phyloP scores from a whole-genome alignment of 169 alveolate species.

The Cryptosporidium viatorum region DNA sequence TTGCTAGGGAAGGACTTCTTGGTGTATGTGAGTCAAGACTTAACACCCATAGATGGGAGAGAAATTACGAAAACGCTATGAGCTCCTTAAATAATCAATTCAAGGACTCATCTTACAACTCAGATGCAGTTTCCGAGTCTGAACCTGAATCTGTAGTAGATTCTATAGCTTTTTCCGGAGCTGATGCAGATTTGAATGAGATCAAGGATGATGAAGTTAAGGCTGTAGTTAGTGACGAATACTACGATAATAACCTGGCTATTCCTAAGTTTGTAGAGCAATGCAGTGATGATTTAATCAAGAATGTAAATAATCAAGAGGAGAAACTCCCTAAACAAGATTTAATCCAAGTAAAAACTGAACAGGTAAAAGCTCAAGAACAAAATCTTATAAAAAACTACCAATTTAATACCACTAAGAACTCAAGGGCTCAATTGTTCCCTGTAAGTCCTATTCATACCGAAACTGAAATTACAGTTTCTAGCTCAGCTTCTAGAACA shows the following conservation, averaged over 20 bases:
- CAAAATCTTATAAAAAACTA: too few relatives aligned
- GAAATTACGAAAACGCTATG: conserved; percentile 49
- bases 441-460: not conserved
- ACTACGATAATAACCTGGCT: not conserved
- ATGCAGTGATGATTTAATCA: not conserved
- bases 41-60: conserved; percentile 61
- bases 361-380: not conserved
- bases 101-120: conserved; percentile 1
- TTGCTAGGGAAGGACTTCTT: conserved; percentile 15
- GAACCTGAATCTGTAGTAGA: not conserved
- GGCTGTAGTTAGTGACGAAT: not conserved
- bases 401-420: not conserved
- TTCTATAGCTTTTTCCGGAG: not conserved
- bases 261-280: not conserved
- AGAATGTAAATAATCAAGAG: not conserved
- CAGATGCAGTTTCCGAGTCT: not conserved
- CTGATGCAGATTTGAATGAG: not conserved
- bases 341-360: not conserved
- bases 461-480: not conserved
- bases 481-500: not conserved
- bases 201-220: not conserved
- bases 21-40: conserved; percentile 39
- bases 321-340: not conserved
- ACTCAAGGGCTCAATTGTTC: not conserved
- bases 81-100: conserved; percentile 31